Evolutionary conservation across 2,329 filamentous ascomycete species (phyloP), one percentile per base, ranked within the genome.

Genomic region (Alternaria conjuncta): DNA sequence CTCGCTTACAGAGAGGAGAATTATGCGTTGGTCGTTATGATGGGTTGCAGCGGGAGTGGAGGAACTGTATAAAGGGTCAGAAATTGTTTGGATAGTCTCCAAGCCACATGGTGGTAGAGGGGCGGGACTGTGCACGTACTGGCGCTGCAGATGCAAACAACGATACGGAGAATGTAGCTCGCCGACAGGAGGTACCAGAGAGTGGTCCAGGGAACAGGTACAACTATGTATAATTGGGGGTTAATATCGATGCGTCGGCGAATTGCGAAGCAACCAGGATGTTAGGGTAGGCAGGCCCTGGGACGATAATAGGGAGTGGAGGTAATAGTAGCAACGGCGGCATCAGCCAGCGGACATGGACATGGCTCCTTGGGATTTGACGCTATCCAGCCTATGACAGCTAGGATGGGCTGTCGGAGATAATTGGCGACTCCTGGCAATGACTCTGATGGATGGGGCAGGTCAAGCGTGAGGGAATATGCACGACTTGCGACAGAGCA

Each of bases 331-430:
- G 71, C 56, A 72, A 70, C 63, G 64, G 66, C 71, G 71, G 71
- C 67, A 76, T 74, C 70, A 75, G 71, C 50, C 57, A 69, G 61
- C 70, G 68, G 65, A 71, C 75, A 74, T 74, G 62, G 65, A 67
- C 70, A 71, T 71, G 69, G 60, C 53, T 68, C 58, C 55, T 65
- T 61, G 61, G 63, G 64, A 58, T 64, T 64, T 53, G 53, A 69
- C 69, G 69, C 71, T 75, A 74, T 68, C 59, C 70, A 58, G 66
- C 64, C 59, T 54, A 56, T 56, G 49, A 54, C 60, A 54, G 55
- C 54, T 64, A 56, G 67, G 60, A 66, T 69, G 64, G 67, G 47
- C 56, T 55, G 64, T 73, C 67, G 71, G 71, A 75, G 73, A 59
- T 55, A 53, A 65, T 64, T 55, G 68, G 66, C 60, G 67, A 65